Percentiles rank a stretch among this genome's conserved stretches.
phyloP scores from a whole-genome alignment of 106 monocot genomes.

The Dioscorea alata region DNA sequence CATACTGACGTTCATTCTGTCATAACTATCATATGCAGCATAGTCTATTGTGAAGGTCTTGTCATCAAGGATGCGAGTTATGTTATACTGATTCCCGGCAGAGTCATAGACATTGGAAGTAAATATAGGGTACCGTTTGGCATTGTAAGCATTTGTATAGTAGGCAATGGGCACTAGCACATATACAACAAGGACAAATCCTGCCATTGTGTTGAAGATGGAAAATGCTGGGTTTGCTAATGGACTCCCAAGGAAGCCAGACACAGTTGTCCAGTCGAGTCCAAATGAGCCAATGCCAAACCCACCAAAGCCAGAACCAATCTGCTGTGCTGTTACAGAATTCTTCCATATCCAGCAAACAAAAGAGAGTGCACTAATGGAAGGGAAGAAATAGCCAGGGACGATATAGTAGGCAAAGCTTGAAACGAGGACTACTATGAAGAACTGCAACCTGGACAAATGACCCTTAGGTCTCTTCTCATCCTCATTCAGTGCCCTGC shows the following conservation, averaged over 20 bases:
- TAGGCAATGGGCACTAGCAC: background rate
- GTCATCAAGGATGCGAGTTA: background rate
- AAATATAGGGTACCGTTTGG: background rate
- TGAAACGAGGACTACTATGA: background rate
- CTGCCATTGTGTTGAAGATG: background rate
- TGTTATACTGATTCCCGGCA: background rate
- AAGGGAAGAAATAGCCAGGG: background rate
- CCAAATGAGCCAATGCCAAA: background rate
- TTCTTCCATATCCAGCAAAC: background rate
- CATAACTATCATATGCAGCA: background rate
- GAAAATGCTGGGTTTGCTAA: background rate
- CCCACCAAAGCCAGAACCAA: background rate
- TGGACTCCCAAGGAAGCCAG: background rate
- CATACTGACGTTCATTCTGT: background rate
- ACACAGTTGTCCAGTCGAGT: background rate
- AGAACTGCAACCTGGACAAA: background rate
- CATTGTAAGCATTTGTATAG: background rate
- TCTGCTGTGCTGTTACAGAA: background rate
- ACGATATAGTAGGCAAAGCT: background rate
- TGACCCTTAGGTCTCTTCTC: constrained; percentile 28
- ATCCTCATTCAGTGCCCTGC: constrained; percentile 46
- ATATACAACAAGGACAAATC: background rate
- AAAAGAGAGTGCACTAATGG: background rate
- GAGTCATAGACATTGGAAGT: background rate
- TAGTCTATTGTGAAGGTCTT: background rate